phyloP scores from a whole-genome alignment of 805 yeast species.

The Wickerhamomyces rabaulensis region DNA sequence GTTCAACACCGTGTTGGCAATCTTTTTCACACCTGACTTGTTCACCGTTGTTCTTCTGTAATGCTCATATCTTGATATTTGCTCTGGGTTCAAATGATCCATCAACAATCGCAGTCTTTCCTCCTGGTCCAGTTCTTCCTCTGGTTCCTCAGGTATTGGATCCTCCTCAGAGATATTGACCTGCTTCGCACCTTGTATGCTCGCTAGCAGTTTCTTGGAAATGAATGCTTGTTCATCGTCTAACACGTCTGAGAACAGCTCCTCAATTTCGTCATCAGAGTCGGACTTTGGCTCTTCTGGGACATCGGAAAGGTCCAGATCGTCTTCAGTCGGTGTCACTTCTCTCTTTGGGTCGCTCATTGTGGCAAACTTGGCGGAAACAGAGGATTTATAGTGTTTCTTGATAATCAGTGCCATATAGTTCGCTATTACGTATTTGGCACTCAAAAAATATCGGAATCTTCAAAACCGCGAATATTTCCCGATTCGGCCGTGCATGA shows the following conservation, averaged over 20 bases:
- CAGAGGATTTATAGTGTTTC: neutral
- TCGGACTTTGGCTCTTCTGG: conserved; percentile 23
- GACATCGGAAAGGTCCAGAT: conserved; percentile 24
- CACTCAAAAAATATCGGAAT: too few relatives aligned
- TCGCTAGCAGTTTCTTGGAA: conserved; percentile 10
- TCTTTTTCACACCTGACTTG: conserved; percentile 70
- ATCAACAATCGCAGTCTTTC: conserved; percentile 60
- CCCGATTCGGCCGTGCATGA: neutral
- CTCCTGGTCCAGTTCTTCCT: conserved; percentile 39
- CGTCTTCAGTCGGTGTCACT: conserved; percentile 11
- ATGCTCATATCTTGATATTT: conserved; percentile 81
- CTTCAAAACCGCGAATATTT: neutral
- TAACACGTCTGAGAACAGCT: conserved; percentile 8
- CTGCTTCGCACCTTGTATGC: neutral
- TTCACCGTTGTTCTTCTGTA: conserved; percentile 74
- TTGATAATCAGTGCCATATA: neutral
- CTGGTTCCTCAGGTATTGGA: conserved; percentile 20
- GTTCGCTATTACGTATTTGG: too few relatives aligned
- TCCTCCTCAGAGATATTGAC: conserved; percentile 20
- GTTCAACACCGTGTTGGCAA: conserved; percentile 73
- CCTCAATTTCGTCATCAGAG: conserved; percentile 10
- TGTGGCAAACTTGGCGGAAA: neutral
- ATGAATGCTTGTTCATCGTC: conserved; percentile 19
- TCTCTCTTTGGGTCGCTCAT: neutral
- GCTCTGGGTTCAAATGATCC: conserved; percentile 71